A percentile compares a stretch with the other conserved stretches of the same genome.
Conservation (phyloP, 176 grass and related monocot species). For the Puya raimondii region DNA sequence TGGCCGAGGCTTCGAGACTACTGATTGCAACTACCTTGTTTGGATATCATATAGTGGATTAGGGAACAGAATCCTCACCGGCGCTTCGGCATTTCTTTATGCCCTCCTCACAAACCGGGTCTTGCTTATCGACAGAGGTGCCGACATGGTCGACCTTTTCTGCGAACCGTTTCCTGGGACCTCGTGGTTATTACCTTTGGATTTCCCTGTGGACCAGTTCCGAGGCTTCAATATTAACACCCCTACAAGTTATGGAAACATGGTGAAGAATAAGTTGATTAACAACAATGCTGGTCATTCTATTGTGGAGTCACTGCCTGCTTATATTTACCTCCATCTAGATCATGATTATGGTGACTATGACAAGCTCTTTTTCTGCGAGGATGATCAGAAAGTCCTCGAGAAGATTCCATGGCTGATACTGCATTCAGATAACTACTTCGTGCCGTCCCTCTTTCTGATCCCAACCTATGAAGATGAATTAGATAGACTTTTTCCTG, state of each 20-base stretch:
- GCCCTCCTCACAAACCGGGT: slow-evolving; percentile 50
- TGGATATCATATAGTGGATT: slow-evolving; percentile 46
- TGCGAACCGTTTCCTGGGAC: slow-evolving; percentile 73
- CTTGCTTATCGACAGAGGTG: slow-evolving; percentile 54
- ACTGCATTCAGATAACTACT: slow-evolving; percentile 52
- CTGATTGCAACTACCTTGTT: slow-evolving; percentile 60
- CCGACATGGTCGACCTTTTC: slow-evolving; percentile 52
- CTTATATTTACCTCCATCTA: slow-evolving; percentile 49
- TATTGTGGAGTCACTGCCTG: slow-evolving; percentile 18
- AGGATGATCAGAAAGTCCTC: slow-evolving; percentile 49
- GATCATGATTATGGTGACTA: slow-evolving; percentile 37
- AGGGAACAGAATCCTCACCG: slow-evolving; percentile 61
- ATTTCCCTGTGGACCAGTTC: slow-evolving; percentile 45
- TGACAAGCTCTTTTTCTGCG: slow-evolving; percentile 64
- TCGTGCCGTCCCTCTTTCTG: slow-evolving; percentile 55
- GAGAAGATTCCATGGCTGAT: slow-evolving; percentile 42
- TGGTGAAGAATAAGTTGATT: slow-evolving; percentile 32
- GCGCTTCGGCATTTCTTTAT: slow-evolving; percentile 61
- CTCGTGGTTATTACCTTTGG: slow-evolving; percentile 58
- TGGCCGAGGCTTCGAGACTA: slow-evolving; percentile 21
- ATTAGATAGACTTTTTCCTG: slow-evolving; percentile 40
- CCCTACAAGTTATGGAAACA: slow-evolving; percentile 58
- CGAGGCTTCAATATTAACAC: slow-evolving; percentile 25
- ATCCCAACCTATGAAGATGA: slow-evolving; percentile 46
- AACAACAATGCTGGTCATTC: slow-evolving; percentile 16